phyloP scores from a whole-genome alignment of 495 filamentous ascomycete genomes.

The Lophiotrema nucula region DNA sequence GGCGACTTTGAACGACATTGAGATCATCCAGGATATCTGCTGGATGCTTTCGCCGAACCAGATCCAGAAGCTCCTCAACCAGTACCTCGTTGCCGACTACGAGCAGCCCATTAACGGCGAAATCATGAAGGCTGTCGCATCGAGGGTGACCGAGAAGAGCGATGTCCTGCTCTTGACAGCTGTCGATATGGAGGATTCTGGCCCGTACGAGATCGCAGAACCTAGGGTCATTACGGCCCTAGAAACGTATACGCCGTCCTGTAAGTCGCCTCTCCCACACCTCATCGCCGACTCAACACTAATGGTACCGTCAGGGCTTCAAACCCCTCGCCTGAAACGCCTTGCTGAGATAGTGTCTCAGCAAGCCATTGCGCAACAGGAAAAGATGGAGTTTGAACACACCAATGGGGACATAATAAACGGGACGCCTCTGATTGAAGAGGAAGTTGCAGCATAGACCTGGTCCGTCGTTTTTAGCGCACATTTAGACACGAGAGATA shows the following conservation, averaged over 20 bases:
- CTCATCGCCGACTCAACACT: conserved; percentile 20
- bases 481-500: neutral
- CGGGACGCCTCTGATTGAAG: conserved; percentile 27
- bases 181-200: conserved; percentile 98
- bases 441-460: conserved; percentile 11
- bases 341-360: conserved; percentile 96
- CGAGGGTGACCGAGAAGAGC: conserved; percentile 95
- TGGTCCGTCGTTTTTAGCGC: neutral
- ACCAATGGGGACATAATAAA: conserved; percentile 16
- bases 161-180: conserved; percentile 89
- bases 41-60: conserved; percentile 99
- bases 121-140: conserved; percentile 99
- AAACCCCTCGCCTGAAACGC: conserved; percentile 90
- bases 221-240: conserved; percentile 92
- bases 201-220: conserved; percentile 98
- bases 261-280: conserved; percentile 51
- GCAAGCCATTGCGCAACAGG: conserved; percentile 90
- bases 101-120: conserved; percentile 99
- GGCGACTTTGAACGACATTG: conserved; percentile 97
- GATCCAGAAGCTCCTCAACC: conserved; percentile 98
- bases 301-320: conserved; percentile 63
- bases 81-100: conserved; percentile 98
- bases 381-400: conserved; percentile 65
- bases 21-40: conserved; percentile 99
- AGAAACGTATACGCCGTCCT: conserved; percentile 96